A percentile compares a stretch with the other conserved stretches of the same genome.
These are phyloP conservation scores for Dissophora globulifera DNA, from an alignment of 192 early-diverging fungal genomes.

Conservation along the genomic window DNA sequence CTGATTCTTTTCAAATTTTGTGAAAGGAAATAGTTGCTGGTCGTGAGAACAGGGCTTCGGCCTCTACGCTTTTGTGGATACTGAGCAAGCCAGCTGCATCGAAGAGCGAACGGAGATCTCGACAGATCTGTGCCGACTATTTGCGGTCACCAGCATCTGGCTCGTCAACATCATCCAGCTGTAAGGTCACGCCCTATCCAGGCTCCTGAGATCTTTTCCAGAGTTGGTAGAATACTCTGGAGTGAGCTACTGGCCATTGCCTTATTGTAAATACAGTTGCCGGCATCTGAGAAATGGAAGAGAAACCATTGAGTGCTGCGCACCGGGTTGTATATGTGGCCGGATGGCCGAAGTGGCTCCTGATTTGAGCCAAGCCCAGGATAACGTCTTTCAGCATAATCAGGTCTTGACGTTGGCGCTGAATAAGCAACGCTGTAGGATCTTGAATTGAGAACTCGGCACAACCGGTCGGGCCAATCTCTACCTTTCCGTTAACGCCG, in stretches of 20 bases:
- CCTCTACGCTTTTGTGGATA: too few relatives aligned
- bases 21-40: too few relatives aligned
- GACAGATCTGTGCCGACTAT: too few relatives aligned
- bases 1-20: too few relatives aligned
- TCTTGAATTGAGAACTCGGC: constrained; percentile 8
- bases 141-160: too few relatives aligned
- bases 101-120: too few relatives aligned
- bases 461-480: constrained; percentile 8
- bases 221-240: constrained; percentile 1
- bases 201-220: constrained; percentile 2
- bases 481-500: not conserved
- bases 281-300: not conserved
- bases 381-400: not conserved
- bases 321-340: constrained; percentile 12
- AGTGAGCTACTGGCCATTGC: not conserved
- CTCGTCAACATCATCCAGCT: constrained; percentile 1
- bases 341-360: constrained; percentile 13
- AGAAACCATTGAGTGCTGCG: not conserved
- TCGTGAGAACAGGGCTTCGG: too few relatives aligned
- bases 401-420: not conserved
- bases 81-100: too few relatives aligned
- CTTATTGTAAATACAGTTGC: constrained; percentile 1
- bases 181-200: not conserved
- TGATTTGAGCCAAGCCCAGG: constrained; percentile 9
- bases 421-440: not conserved